A percentile compares a stretch with the other conserved stretches of the same genome.
These are phyloP conservation scores for Vitis rotundifolia DNA, from an alignment of 164 flowering plant species.

Conservation along the genomic window DNA sequence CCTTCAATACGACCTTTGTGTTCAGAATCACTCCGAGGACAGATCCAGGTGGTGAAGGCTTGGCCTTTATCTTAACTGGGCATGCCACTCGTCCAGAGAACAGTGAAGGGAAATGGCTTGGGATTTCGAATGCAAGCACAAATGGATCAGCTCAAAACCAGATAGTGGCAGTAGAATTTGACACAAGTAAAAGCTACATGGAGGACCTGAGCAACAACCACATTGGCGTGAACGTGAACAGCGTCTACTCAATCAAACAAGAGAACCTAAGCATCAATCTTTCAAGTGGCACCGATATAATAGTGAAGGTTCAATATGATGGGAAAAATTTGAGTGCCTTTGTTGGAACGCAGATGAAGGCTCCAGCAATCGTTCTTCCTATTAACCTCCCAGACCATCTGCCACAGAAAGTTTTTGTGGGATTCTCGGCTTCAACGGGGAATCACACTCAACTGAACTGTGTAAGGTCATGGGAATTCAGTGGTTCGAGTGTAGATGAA, in stretches of 20 bases:
- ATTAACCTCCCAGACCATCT: constrained; percentile 41
- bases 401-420: constrained; percentile 39
- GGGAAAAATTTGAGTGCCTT: constrained; percentile 32
- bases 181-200: constrained; percentile 48
- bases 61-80: constrained; percentile 52
- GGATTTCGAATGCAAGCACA: constrained; percentile 38
- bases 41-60: constrained; percentile 50
- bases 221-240: constrained; percentile 49
- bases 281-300: constrained; percentile 14
- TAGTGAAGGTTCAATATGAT: constrained; percentile 29
- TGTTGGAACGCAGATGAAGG: constrained; percentile 6
- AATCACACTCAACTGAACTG: constrained; percentile 41
- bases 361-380: constrained; percentile 21
- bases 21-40: constrained; percentile 23
- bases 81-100: constrained; percentile 21
- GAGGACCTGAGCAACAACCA: constrained; percentile 53
- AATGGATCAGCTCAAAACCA: constrained; percentile 23
- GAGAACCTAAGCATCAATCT: constrained; percentile 22
- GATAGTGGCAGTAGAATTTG: constrained; percentile 60
- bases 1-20: constrained; percentile 39
- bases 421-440: constrained; percentile 64
- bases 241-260: constrained; percentile 34
- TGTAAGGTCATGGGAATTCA: constrained; percentile 46
- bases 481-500: constrained; percentile 16
- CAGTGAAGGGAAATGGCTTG: constrained; percentile 64